Base-by-base conservation (phyloP, 2,329 filamentous ascomycete species). In the Rutstroemia sp. region DNA sequence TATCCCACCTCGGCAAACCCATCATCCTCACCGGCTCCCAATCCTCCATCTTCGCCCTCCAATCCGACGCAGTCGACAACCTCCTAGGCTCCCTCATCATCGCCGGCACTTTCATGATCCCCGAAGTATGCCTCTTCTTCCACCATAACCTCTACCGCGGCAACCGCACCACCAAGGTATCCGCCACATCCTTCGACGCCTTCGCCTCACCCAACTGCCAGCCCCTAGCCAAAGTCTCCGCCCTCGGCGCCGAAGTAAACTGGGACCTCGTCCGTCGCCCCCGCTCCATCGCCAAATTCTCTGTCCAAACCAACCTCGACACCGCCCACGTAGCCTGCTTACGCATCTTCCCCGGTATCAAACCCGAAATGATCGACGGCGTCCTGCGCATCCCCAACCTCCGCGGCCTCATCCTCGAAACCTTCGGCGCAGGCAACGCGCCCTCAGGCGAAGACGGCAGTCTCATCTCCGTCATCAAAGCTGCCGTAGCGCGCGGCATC, bases 101-200 rank as follows among this genome's bases (percentile, higher is more conserved):
- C 55, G 86, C 86, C 14, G 84, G 84, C 10, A 85, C 88, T 62
- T 88, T 88, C 66, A 84, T 85, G 77, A 86, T 89, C 52, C 85
- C 86, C 0, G 86, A 89, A 71, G 86, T 89, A 25, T 87, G 84
- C 65, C 75, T 89, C 40, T 89, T 87, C 71, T 89, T 89, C 73
- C 85, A 88, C 67, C 82, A 86, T 70, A 82, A 80, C 61, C 76
- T 89, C 19, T 87, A 85, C 65, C 79, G 86, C 14, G 86, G 86
- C 10, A 89, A 88, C 63, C 74, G 86, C 44, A 76, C 81, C 8
- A 87, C 83, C 25, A 89, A 89, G 68, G 77, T 87, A 25, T 84
- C 84, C 23, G 82, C 86, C 6, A 83, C 82, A 61, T 80, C 84
- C 49, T 88, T 88, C 66, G 78, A 80, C 25, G 86, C 85, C 1